A percentile compares a stretch with the other conserved stretches of the same genome.
phyloP scores from a whole-genome alignment of 805 yeast species.

The Candida tammaniensis region DNA sequence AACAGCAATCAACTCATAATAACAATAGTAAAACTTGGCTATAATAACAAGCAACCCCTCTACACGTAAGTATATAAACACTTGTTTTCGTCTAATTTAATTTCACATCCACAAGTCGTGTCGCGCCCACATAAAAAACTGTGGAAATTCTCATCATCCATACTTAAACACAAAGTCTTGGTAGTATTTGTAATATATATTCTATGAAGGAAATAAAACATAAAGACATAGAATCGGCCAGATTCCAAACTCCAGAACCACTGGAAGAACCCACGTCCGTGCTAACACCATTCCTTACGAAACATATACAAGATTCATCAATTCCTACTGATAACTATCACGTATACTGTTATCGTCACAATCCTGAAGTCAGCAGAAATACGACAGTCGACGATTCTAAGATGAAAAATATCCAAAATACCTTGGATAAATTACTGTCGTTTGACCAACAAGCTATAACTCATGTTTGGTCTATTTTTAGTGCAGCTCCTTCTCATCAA shows the following conservation, averaged over 20 bases:
- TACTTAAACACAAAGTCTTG: too few relatives aligned
- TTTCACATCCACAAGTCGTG: too few relatives aligned
- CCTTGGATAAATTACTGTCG: constrained; percentile 57
- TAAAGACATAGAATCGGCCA: constrained; percentile 2
- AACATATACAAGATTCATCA: constrained; percentile 39
- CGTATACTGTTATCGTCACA: constrained; percentile 86
- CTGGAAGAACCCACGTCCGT: constrained; percentile 17
- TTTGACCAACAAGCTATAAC: constrained; percentile 74
- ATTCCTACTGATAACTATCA: constrained; percentile 54
- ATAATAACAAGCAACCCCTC: too few relatives aligned
- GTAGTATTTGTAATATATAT: too few relatives aligned
- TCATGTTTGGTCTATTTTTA: constrained; percentile 81
- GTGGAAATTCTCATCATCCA: constrained; percentile 1
- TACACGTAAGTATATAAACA: too few relatives aligned
- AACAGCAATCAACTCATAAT: too few relatives aligned
- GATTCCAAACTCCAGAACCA: constrained; percentile 6
- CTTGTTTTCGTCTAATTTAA: too few relatives aligned
- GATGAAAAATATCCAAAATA: constrained; percentile 61
- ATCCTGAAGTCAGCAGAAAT: constrained; percentile 79
- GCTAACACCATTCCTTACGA: constrained; percentile 40
- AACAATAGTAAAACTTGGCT: too few relatives aligned
- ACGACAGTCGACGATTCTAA: constrained; percentile 62
- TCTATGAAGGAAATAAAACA: too few relatives aligned
- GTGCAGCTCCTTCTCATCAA: constrained; percentile 68
- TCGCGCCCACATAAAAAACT: constrained; percentile 1